These are phyloP conservation scores for Penicillium expansum DNA, from an alignment of 2,329 filamentous ascomycete species.

Conservation along the genomic window DNA sequence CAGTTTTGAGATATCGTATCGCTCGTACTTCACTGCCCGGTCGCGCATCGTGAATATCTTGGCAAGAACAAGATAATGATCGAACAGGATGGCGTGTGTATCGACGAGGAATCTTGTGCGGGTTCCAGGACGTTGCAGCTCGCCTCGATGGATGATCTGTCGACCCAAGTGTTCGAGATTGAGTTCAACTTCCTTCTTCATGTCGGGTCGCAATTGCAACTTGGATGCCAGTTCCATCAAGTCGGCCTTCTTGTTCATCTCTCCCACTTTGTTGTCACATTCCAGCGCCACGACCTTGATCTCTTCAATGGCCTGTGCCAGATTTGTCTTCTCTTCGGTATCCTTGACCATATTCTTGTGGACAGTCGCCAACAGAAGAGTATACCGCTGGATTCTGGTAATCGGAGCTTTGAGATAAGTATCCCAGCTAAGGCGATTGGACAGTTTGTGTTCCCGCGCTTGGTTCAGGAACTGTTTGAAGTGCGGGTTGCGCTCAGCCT, in stretches of 20 bases:
- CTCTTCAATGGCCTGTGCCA: constrained; percentile 82
- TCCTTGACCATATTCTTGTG: constrained; percentile 79
- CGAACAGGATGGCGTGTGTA: constrained; percentile 88
- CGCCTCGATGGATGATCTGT: constrained; percentile 83
- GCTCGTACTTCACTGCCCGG: constrained; percentile 70
- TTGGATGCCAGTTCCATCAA: constrained; percentile 80
- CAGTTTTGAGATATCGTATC: constrained; percentile 90
- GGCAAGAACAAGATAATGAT: constrained; percentile 91
- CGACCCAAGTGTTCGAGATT: constrained; percentile 93
- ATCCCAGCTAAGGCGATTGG: constrained; percentile 84
- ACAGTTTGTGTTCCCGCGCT: constrained; percentile 72
- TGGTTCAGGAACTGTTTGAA: constrained; percentile 85
- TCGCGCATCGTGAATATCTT: constrained; percentile 71
- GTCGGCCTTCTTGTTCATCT: constrained; percentile 86
- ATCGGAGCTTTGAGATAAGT: constrained; percentile 93
- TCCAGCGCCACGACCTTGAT: constrained; percentile 86
- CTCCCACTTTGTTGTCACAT: constrained; percentile 87
- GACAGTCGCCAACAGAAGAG: constrained; percentile 76
- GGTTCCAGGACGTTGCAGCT: constrained; percentile 81
- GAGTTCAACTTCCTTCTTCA: constrained; percentile 76
- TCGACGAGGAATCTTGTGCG: constrained; percentile 93
- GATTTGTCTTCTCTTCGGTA: constrained; percentile 83
- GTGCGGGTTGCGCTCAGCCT: constrained; percentile 77
- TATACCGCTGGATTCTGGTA: constrained; percentile 86
- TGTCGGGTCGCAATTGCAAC: constrained; percentile 79